phyloP scores from a whole-genome alignment of 345 rosid species.

The Acer negundo region DNA sequence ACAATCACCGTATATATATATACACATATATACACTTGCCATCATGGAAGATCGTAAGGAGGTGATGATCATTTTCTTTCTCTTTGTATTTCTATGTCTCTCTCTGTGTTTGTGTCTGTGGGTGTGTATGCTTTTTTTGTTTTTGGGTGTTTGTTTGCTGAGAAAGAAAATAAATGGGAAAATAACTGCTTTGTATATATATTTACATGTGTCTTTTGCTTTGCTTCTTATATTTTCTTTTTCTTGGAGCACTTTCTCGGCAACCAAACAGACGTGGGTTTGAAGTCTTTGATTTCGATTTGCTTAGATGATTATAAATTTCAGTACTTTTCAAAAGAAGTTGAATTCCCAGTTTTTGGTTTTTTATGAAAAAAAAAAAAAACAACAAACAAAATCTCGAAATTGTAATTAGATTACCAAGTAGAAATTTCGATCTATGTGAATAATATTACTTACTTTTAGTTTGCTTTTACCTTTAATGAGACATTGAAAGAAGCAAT shows the following conservation, averaged over 20 bases:
- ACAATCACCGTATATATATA: background rate
- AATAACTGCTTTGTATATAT: background rate
- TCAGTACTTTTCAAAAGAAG: background rate
- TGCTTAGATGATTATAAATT: background rate
- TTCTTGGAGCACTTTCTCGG: background rate
- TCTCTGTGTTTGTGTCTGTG: background rate
- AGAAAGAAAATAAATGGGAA: slow-evolving; percentile 2
- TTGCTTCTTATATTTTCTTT: background rate
- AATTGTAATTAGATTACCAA: too few species aligned
- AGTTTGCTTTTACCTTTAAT: background rate
- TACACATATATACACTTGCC: background rate
- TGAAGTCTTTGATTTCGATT: background rate
- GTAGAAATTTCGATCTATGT: background rate
- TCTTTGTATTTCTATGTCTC: background rate
- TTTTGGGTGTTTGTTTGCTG: background rate
- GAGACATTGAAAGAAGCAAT: slow-evolving; percentile 18
- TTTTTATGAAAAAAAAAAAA: background rate
- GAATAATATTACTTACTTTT: background rate
- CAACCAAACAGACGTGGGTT: background rate
- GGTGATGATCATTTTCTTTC: slow-evolving; percentile 30
- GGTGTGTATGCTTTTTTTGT: background rate
- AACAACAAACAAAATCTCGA: background rate
- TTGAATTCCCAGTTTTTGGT: background rate
- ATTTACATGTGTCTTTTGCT: background rate
- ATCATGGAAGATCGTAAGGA: slow-evolving; percentile 67